These are phyloP conservation scores for Linnemannia schmuckeri DNA, from an alignment of 192 early-diverging fungal species.

Conservation along the genomic window DNA sequence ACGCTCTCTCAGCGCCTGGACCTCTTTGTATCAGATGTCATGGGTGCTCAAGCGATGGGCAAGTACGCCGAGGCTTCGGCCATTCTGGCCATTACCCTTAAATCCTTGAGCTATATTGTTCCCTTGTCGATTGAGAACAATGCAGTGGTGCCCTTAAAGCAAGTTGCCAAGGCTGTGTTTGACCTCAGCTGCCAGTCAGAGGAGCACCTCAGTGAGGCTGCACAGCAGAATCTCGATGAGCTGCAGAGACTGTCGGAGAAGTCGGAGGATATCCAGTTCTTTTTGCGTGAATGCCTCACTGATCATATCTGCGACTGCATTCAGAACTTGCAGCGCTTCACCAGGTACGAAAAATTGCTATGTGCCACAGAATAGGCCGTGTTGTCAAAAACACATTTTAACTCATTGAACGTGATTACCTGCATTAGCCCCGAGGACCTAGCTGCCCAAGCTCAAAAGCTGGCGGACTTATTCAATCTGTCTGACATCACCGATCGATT, in stretches of 20 bases:
- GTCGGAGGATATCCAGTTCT: slow-evolving; percentile 29
- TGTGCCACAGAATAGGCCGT: background rate
- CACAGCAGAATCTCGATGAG: slow-evolving; percentile 25
- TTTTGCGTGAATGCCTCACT: slow-evolving; percentile 31
- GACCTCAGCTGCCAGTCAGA: slow-evolving; percentile 41
- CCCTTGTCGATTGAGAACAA: slow-evolving; percentile 27
- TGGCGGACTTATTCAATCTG: slow-evolving; percentile 44
- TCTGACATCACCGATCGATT: slow-evolving; percentile 35
- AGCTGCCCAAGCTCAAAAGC: slow-evolving; percentile 51
- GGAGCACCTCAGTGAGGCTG: slow-evolving; percentile 14
- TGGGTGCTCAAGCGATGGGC: slow-evolving; percentile 7
- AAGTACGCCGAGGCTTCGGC: slow-evolving; percentile 21
- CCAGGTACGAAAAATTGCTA: slow-evolving; percentile 38
- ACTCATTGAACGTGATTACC: background rate
- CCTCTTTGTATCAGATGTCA: slow-evolving; percentile 19
- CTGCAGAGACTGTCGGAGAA: slow-evolving; percentile 31
- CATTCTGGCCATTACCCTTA: slow-evolving; percentile 18
- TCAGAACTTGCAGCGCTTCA: slow-evolving; percentile 38
- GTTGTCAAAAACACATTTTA: background rate
- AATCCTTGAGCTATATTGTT: slow-evolving; percentile 11
- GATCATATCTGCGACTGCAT: slow-evolving; percentile 56
- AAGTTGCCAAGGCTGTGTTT: slow-evolving; percentile 27
- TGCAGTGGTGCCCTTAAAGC: slow-evolving; percentile 23
- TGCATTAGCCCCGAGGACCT: slow-evolving; percentile 62
- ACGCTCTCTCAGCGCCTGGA: slow-evolving; percentile 41